Evolutionary conservation across 192 early-diverging fungal species (phyloP), one percentile per base, ranked within the genome.

Genomic region (Geranomyces michiganensis): DNA sequence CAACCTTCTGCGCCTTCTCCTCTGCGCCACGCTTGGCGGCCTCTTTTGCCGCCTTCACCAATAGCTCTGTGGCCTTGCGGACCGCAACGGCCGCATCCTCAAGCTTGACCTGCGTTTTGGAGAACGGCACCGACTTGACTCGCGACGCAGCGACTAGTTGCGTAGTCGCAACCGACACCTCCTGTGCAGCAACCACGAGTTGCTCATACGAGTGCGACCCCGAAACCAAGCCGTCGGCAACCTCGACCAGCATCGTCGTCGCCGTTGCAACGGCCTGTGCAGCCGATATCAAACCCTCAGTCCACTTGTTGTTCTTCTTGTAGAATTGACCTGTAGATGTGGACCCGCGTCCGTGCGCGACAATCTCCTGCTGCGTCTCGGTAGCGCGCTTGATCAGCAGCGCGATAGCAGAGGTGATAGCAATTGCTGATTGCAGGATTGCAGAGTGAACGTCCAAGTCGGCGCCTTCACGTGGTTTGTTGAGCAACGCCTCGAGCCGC

Each of bases 251-350:
- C 45, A 90, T 82, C 29, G 90, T 94, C 1, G 97, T 99, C 10
- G 95, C 95, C n/a, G 92, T 56, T 0, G 97, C 94, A 15, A 99
- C 94, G 0, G 95, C 86, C 77, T 97, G 93, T 17, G 97, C 97
- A 0, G 97, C 97, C 7, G 93, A 94, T 66, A 99, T 96, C 19
- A 99, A 85, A 26, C 97, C 97, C 76, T 99, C 97, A 5, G 96
- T 99, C 97, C 97, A 99, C 67, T 95, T 92, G 86, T 99, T 97
- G 85, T 99, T 94, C 85, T 99, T 99, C 80, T 98, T 98, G 87
- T 99, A 99, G 78, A 98, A 98, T 0, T 92, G 94, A 0, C 89
- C 88, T 62, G 87, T 90, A 14, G 92, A 87, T 47, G 87, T 89
- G 0, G 86, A 76, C 4, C 93, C 94, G 47, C 92, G 85, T 22